These are phyloP conservation scores for Cladosporium sp. DNA, from an alignment of 2,329 filamentous ascomycete species.

Conservation along the genomic window DNA sequence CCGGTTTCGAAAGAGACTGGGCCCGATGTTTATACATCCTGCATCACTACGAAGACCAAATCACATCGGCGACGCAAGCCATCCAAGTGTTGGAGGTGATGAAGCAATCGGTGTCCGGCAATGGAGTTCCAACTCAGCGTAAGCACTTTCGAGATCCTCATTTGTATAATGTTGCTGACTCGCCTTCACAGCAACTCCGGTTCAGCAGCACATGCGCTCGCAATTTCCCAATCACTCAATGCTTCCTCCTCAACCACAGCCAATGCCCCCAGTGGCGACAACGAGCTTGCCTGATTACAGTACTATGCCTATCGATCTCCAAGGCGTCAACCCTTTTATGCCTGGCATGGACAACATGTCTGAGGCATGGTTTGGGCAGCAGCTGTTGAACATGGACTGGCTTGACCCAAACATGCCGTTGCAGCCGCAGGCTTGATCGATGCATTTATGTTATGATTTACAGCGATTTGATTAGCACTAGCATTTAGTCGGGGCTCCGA, in stretches of 20 bases:
- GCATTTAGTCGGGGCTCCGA: background rate
- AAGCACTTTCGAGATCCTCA: background rate
- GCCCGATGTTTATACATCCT: conserved; percentile 25
- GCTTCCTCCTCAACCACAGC: conserved; percentile 7
- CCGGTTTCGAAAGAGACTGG: conserved; percentile 26
- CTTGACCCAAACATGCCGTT: conserved; percentile 22
- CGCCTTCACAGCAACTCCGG: background rate
- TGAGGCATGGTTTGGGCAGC: conserved; percentile 30
- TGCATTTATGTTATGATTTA: background rate
- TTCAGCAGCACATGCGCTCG: conserved; percentile 3
- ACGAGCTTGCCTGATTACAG: conserved; percentile 15
- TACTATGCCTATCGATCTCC: conserved; percentile 26
- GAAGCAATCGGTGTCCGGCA: conserved; percentile 21
- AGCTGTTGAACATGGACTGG: conserved; percentile 30
- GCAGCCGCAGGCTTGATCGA: background rate
- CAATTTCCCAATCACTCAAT: conserved; percentile 2
- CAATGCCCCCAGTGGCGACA: background rate
- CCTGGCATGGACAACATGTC: conserved; percentile 28
- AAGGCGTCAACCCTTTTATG: conserved; percentile 16
- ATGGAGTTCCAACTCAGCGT: conserved; percentile 8
- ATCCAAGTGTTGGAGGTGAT: conserved; percentile 27
- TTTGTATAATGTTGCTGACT: conserved; percentile 18
- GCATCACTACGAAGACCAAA: conserved; percentile 28
- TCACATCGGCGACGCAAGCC: conserved; percentile 27
- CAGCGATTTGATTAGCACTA: background rate